Conservation (phyloP, 2,329 filamentous ascomycete genomes). For the Ampelomyces quisqualis region DNA sequence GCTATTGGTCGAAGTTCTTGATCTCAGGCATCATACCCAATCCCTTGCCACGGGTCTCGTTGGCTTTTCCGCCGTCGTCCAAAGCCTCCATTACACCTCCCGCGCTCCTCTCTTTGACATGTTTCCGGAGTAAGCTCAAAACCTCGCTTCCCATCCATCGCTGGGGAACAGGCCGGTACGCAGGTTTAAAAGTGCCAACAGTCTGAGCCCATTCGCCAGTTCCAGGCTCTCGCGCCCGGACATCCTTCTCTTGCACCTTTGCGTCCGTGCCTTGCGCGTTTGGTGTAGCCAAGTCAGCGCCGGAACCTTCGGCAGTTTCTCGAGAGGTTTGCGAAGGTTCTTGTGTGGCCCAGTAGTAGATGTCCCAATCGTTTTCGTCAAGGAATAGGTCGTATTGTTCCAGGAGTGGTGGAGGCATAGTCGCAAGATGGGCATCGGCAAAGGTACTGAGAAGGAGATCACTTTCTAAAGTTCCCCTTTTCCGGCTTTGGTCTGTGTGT, state of each 20-base stretch:
- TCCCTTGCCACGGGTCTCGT: conserved; percentile 38
- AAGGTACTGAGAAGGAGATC: conserved; percentile 97
- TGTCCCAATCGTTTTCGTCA: conserved; percentile 99
- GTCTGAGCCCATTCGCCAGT: conserved; percentile 95
- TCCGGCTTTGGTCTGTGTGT: conserved; percentile 82
- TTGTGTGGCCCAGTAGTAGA: conserved; percentile 99
- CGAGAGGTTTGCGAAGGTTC: conserved; percentile 63
- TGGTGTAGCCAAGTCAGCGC: conserved; percentile 46
- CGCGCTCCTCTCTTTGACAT: conserved; percentile 73
- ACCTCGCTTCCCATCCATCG: conserved; percentile 86
- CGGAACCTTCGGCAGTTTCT: conserved; percentile 57
- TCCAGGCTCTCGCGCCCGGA: conserved; percentile 54
- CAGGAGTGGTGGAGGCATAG: conserved; percentile 73
- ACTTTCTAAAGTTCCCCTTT: conserved; percentile 91
- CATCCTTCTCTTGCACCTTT: conserved; percentile 48
- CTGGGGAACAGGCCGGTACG: conserved; percentile 83
- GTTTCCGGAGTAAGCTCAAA: conserved; percentile 70
- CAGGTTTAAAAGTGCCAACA: conserved; percentile 87
- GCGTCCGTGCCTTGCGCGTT: conserved; percentile 49
- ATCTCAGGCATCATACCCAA: conserved; percentile 55
- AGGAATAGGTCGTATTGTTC: conserved; percentile 87
- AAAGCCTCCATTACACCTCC: conserved; percentile 52
- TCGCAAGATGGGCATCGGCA: conserved; percentile 72
- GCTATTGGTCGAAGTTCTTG: conserved; percentile 49
- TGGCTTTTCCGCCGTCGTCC: conserved; percentile 32